Base-by-base conservation (phyloP, 2,329 filamentous ascomycete species). In the Byssothecium circinans region DNA sequence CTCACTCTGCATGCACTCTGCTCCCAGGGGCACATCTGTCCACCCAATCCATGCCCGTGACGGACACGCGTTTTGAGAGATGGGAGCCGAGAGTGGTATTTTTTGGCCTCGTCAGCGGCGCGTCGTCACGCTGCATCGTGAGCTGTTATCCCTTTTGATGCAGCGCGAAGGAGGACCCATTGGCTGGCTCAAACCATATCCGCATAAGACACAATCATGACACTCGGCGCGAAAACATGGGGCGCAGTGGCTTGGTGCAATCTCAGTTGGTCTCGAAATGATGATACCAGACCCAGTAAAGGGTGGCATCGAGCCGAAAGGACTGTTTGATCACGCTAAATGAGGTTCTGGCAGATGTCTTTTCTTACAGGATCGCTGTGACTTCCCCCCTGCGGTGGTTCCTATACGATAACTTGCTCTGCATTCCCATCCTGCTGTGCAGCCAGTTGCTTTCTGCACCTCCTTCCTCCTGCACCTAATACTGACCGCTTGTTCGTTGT, bases 161-260 rank as follows among this genome's bases (percentile, higher is more conserved):
- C 52, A 47, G 51, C 15, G 20, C 43, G 53, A 43, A 23, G 45
- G 41, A 33, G 19, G 43, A 45, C 44, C 46, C 49, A 58, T 56
- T 53, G 46, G 52, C 37, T 42, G 27, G 30, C 42, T 30, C 39
- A 30, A 50, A 50, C 53, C 49, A 40, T 41, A 47, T 52, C n/a
- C 43, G 4, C 15, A 32, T 30, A 11, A 8, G 25, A 23, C 23
- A 18, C 23, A 45, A 18, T 35, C 49, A 52, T 50, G 41, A 44
- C 53, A 51, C 33, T 42, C 50, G 44, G 43, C 44, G 39, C 23
- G 32, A 50, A 49, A 56, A 52, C 39, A 51, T 52, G 54, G 48
- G 43, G 30, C 35, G 44, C 56, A 56, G 61, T 62, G 58, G 55
- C 54, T 52, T 50, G 51, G 39, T 48, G 58, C 52, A 70, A 69